Base-by-base conservation (phyloP, 495 filamentous ascomycete genomes). In the Hypoxylon fuscum region DNA sequence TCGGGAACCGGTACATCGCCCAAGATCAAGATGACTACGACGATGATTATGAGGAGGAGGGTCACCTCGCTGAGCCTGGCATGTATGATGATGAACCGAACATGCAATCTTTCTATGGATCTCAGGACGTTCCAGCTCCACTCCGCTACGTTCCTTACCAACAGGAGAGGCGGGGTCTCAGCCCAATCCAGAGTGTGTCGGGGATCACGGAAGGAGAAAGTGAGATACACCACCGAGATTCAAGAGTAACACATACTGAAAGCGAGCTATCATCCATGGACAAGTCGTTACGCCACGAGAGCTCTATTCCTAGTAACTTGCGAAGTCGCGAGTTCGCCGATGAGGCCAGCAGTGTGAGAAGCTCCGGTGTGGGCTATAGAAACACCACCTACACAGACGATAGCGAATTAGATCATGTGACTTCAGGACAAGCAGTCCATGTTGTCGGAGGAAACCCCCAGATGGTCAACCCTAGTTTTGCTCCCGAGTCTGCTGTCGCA, bases 151-250 rank as follows among this genome's bases (percentile, higher is more conserved):
- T 83, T 17, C 79, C 80, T 2, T 86, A 87, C 49, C 79, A 79
- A 21, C 80, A 79, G 20, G 78, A 85, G 54, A 78, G 81, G 25
- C 88, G 89, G 23, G 85, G 85, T 11, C 74, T 93, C 17, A 96
- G 93, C 72, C 93, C 92, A 0, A 92, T 96, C 48, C 92, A 94
- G 60, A 96, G 93, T 55, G 88, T 95, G 22, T 91, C 90, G 0
- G 93, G 92, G 49, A 90, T 88, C 60, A 85, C 82, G 6, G 80
- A 82, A 27, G 76, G 73, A 20, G 75, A 76, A 49, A 82, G 76
- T 38, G 84, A 85, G 40, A 48, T 69, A 7, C 76, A 71, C 21
- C 73, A 79, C 41, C 79, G 79, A 45, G 78, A 86, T 38, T 83
- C 83, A 11, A 67, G 70, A 44, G 64, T 74, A n/a, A 78, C 74